These are phyloP conservation scores for Sporopachydermia cereana DNA, from an alignment of 1,139 yeast species.

Conservation along the genomic window DNA sequence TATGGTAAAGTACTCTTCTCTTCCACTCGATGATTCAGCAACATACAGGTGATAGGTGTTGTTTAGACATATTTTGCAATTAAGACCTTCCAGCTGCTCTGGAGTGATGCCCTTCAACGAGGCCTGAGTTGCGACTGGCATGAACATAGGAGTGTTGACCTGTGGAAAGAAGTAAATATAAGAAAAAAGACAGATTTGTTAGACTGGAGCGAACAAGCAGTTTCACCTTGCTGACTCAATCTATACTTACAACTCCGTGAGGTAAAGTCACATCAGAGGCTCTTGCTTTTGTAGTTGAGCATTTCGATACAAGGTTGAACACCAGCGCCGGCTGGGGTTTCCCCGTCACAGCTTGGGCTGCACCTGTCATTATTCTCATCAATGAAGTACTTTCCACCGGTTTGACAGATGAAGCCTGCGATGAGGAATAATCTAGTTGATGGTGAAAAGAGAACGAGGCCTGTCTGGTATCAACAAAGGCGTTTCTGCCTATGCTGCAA, in stretches of 20 bases:
- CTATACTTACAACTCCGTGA: constrained; percentile 23
- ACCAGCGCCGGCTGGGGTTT: constrained; percentile 20
- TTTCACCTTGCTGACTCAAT: too few species aligned
- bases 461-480: too few species aligned
- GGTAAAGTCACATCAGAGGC: constrained; percentile 31
- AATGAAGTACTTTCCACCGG: too few species aligned
- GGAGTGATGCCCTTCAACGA: constrained; percentile 33
- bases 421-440: too few species aligned
- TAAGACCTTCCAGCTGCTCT: constrained; percentile 28
- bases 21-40: too few species aligned
- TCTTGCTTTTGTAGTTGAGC: constrained; percentile 32
- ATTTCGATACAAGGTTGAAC: constrained; percentile 28
- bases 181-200: too few species aligned
- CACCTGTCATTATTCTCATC: constrained; percentile 1
- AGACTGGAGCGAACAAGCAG: too few species aligned
- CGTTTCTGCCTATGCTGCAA: too few species aligned
- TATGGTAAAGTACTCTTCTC: neutral
- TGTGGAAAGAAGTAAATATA: constrained; percentile 5
- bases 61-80: constrained; percentile 31
- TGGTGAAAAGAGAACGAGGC: too few species aligned
- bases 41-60: constrained; percentile 29
- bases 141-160: constrained; percentile 34
- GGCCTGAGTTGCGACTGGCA: constrained; percentile 38
- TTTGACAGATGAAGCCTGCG: too few species aligned
- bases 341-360: neutral